Base-by-base conservation (phyloP, 208 protist genomes). In the Trypanosoma melophagium region DNA sequence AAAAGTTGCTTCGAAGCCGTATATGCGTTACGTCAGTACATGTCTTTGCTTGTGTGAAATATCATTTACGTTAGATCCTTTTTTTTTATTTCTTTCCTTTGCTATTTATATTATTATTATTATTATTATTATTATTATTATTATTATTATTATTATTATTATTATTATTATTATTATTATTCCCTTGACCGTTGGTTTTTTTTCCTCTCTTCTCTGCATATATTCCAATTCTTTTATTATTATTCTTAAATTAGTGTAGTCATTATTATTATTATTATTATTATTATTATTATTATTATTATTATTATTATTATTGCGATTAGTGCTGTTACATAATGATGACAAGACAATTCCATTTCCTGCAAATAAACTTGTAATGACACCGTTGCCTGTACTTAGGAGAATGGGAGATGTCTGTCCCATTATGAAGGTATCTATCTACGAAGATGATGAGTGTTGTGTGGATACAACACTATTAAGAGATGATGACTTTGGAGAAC, bases 351-450 rank as follows among this genome's bases (percentile, higher is more conserved):
- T 35, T 5, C 28, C 28, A 35, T 35, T 35, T 35, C 28, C 28
- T 35, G 28, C 28, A 28, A 35, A 35, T 7, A 12, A 22, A 24
- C 4, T 35, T 14, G 1, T 28, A 10, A 4, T 1, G 2, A 13
- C 22, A 56, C 24, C 24, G 12, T 7, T 35, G 13, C 55, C 9
- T 42, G 55, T 58, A 7, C 76, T 51, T 14, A 66, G 75, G 57
- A 81, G 40, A 41, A 79, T 86, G 77, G 76, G 74, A 4, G 76
- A 83, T 14, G 60, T 81, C 22, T 85, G 83, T 61, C 73, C 79
- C 4, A 83, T 83, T 68, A 89, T 89, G 83, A 84, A 78, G 67
- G 71, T 71, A 70, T 83, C 83, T 47, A 83, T 88, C 67, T 85
- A 83, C 72, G 71, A 59, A 4, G 83, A 85, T 66, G 76, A 81